Conservation (phyloP, 164 flowering plant species). For the Macadamia integrifolia region DNA sequence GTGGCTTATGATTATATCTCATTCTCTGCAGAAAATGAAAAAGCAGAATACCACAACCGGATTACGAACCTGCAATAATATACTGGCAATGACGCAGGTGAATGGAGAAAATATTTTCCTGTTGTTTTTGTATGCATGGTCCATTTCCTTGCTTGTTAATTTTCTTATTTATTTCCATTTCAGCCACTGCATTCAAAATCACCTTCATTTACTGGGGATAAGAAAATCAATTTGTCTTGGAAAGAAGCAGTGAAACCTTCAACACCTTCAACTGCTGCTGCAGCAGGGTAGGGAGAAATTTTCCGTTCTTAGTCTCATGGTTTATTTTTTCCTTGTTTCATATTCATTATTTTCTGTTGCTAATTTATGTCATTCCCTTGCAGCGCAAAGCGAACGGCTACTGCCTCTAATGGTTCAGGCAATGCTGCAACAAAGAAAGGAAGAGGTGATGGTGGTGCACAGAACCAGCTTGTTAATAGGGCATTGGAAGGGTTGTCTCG, state of each 20-base stretch:
- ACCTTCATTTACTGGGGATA: conserved; percentile 86
- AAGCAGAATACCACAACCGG: conserved; percentile 78
- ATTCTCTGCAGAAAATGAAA: conserved; percentile 57
- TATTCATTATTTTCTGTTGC: background rate
- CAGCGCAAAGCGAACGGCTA: conserved; percentile 64
- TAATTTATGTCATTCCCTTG: conserved; percentile 7
- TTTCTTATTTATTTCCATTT: conserved; percentile 1
- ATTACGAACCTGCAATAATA: conserved; percentile 85
- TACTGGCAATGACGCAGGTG: conserved; percentile 90
- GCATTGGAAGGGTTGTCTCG: conserved; percentile 66
- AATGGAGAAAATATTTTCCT: background rate
- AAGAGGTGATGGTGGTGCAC: conserved; percentile 63
- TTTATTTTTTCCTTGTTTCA: background rate
- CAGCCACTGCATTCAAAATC: conserved; percentile 77
- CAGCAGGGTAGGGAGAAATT: conserved; percentile 45
- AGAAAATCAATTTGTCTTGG: conserved; percentile 86
- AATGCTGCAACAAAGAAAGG: conserved; percentile 52
- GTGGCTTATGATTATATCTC: conserved; percentile 7
- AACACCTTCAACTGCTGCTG: conserved; percentile 30
- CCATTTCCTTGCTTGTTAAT: background rate
- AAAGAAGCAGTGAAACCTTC: conserved; percentile 64
- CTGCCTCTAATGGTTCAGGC: conserved; percentile 43
- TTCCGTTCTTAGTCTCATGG: background rate
- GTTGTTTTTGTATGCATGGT: background rate
- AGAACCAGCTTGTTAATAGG: conserved; percentile 66